phyloP scores from a whole-genome alignment of 2,329 filamentous ascomycete genomes.

The Cladophialophora exuberans region DNA sequence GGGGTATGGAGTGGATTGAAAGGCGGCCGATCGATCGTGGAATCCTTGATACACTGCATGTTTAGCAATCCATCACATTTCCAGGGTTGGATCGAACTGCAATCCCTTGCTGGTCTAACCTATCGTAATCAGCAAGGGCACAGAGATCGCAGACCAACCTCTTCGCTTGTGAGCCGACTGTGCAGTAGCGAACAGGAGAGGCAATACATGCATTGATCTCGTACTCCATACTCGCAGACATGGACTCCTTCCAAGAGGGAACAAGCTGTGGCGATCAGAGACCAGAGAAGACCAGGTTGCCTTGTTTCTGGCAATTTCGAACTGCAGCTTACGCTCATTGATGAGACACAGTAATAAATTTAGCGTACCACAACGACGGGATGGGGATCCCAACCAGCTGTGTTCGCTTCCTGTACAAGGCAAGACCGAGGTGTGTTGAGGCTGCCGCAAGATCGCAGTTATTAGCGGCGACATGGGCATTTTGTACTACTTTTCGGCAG shows the following conservation, averaged over 20 bases:
- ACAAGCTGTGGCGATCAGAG: too few species aligned
- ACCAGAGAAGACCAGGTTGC: too few species aligned
- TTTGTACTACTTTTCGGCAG: too few species aligned
- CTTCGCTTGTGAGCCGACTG: neutral
- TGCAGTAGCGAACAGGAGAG: neutral
- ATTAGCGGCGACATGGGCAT: too few species aligned
- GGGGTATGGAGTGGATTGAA: neutral
- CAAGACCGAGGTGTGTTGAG: too few species aligned
- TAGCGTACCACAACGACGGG: neutral
- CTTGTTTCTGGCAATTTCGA: too few species aligned
- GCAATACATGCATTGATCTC: neutral
- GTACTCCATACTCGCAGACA: too few species aligned
- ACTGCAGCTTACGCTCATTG: neutral
- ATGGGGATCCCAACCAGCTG: neutral
- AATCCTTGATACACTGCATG: neutral
- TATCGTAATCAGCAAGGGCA: neutral
- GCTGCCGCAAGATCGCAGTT: too few species aligned
- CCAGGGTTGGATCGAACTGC: neutral
- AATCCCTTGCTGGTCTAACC: neutral
- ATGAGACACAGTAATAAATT: neutral
- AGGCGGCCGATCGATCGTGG: neutral
- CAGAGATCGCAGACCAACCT: neutral
- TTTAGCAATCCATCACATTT: neutral
- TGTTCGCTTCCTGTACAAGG: too few species aligned
- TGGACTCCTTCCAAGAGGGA: too few species aligned